These are phyloP conservation scores for Apocynum venetum DNA, from an alignment of 257 asterid species.

Conservation along the genomic window DNA sequence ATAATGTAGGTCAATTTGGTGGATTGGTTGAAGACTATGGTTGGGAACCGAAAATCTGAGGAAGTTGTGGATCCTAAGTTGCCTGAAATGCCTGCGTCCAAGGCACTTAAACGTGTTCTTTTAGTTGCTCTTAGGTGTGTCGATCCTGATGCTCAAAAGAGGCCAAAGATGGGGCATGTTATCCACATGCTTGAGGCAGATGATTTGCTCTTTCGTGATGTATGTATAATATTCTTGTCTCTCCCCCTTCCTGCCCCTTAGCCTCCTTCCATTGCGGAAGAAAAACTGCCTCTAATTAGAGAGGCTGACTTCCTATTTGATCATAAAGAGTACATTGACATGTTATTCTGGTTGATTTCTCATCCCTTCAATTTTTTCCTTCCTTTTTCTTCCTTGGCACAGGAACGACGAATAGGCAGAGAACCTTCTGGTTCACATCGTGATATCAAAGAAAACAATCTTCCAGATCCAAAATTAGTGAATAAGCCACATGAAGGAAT, in stretches of 20 bases:
- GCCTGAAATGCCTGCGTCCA: conserved; percentile 71
- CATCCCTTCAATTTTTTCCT: conserved; percentile 9
- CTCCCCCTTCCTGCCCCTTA: background rate
- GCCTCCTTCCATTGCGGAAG: background rate
- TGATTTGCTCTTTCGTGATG: conserved; percentile 67
- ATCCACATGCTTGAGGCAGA: conserved; percentile 94
- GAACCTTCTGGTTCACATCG: conserved; percentile 44
- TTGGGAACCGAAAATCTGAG: conserved; percentile 82
- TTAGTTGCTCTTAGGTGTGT: conserved; percentile 94
- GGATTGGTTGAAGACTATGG: conserved; percentile 91
- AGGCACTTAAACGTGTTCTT: conserved; percentile 73
- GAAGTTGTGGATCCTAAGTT: conserved; percentile 87
- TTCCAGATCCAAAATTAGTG: conserved; percentile 28
- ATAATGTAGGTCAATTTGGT: conserved; percentile 70
- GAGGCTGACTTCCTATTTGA: conserved; percentile 1
- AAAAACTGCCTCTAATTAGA: background rate
- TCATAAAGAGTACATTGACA: background rate
- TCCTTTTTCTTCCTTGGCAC: conserved; percentile 10
- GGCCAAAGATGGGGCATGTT: conserved; percentile 93
- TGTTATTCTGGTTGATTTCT: background rate
- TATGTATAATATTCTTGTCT: conserved; percentile 21
- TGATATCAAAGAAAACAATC: conserved; percentile 34
- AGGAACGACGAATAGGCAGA: conserved; percentile 56
- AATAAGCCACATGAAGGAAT: conserved; percentile 36
- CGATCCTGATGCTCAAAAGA: conserved; percentile 91